These are phyloP conservation scores for Globisporangium abappressorium DNA, from an alignment of 352 stramenopile species.

Conservation along the genomic window DNA sequence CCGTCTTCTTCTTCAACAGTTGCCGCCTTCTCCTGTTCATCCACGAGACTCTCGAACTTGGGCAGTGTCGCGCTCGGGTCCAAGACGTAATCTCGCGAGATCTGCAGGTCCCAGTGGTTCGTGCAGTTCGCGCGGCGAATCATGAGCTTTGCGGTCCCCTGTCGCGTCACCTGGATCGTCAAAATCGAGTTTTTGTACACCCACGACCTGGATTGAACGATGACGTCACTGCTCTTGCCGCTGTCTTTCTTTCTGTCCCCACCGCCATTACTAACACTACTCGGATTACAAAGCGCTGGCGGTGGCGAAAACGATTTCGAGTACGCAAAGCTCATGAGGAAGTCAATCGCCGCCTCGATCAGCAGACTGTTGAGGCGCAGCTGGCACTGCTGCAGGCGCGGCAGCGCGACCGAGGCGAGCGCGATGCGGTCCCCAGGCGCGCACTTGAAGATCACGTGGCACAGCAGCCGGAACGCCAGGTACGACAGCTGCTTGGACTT, in stretches of 20 bases:
- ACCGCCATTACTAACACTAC: background rate
- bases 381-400: slow-evolving; percentile 44
- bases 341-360: slow-evolving; percentile 69
- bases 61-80: slow-evolving; percentile 11
- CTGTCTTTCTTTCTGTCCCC: slow-evolving; percentile 6
- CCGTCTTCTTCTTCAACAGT: background rate
- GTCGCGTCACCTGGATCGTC: slow-evolving; percentile 38
- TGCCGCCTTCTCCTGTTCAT: background rate
- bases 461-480: slow-evolving; percentile 63
- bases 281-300: slow-evolving; percentile 28
- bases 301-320: slow-evolving; percentile 43
- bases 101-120: slow-evolving; percentile 42
- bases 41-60: background rate
- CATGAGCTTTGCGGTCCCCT: slow-evolving; percentile 30
- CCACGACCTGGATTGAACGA: slow-evolving; percentile 35
- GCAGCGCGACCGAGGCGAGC: slow-evolving; percentile 50
- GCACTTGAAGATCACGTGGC: slow-evolving; percentile 57
- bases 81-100: slow-evolving; percentile 19
- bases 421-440: slow-evolving; percentile 31
- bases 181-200: slow-evolving; percentile 52
- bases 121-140: slow-evolving; percentile 56
- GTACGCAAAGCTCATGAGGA: slow-evolving; percentile 73
- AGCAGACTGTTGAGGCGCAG: slow-evolving; percentile 41
- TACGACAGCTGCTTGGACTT: slow-evolving; percentile 60
- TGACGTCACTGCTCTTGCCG: background rate